Conservation (phyloP, 139 green algal genomes). For the Micractinium conductrix region DNA sequence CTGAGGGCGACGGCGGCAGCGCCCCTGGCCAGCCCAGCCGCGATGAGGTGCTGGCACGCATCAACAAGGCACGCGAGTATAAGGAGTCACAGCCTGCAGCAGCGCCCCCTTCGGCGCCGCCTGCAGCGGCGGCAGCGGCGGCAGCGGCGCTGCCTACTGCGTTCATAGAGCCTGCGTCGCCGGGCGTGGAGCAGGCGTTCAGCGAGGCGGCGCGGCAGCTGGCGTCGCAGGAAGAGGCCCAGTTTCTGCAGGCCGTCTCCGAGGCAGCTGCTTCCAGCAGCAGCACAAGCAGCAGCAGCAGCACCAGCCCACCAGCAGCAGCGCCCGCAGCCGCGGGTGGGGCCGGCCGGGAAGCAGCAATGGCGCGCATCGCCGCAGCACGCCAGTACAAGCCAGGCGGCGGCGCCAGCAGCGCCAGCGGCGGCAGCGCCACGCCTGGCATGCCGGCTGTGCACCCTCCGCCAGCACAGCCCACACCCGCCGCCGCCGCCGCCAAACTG, state of each 20-base stretch:
- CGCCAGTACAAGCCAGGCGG: slow-evolving; percentile 13
- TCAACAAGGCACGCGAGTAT: slow-evolving; percentile 28
- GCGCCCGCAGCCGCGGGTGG: not conserved
- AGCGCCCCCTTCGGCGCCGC: not conserved
- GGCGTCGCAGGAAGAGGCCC: not conserved
- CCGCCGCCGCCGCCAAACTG: not conserved
- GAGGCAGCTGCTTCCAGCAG: not conserved
- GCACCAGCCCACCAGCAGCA: not conserved
- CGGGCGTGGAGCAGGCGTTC: not conserved
- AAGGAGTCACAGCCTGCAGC: slow-evolving; percentile 6
- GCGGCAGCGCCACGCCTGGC: not conserved
- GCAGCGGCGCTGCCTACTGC: not conserved
- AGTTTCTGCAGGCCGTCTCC: not conserved
- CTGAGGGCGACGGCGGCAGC: not conserved
- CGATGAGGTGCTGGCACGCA: slow-evolving; percentile 30
- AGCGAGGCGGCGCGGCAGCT: slow-evolving; percentile 3
- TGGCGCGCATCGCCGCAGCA: slow-evolving; percentile 18
- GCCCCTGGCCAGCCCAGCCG: not conserved
- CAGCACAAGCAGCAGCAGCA: not conserved
- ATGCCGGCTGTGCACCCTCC: not conserved
- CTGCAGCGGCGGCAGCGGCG: not conserved
- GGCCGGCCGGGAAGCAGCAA: not conserved
- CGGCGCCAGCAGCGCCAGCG: not conserved
- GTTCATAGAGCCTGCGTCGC: not conserved
- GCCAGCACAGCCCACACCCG: not conserved